Evolutionary conservation across 2,329 filamentous ascomycete species (phyloP).

Genomic region (Dothistroma septosporum): DNA sequence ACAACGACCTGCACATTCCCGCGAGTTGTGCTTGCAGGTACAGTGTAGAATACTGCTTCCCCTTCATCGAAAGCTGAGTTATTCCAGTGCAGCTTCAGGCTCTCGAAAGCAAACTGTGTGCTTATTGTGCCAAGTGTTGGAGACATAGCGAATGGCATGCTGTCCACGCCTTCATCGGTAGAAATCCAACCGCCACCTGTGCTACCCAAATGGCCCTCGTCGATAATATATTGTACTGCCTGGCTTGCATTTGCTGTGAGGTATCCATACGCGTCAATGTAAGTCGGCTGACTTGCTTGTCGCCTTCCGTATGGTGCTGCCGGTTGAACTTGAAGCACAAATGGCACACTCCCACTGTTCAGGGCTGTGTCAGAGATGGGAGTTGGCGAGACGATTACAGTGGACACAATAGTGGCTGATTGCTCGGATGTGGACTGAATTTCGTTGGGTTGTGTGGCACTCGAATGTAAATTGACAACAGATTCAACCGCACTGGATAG

Average conservation of each 20-base stretch:
- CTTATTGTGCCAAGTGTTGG: conserved; percentile 25
- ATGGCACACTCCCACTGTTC: conserved; percentile 30
- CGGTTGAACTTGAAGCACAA: conserved; percentile 29
- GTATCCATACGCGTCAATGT: conserved; percentile 32
- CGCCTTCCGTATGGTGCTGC: conserved; percentile 15
- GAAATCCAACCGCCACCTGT: conserved; percentile 26
- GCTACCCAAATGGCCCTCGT: conserved; percentile 24
- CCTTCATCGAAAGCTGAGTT: conserved; percentile 32
- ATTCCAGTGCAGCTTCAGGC: conserved; percentile 31
- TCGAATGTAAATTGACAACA: not conserved
- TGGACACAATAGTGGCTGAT: conserved; percentile 24
- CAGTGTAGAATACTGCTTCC: conserved; percentile 33
- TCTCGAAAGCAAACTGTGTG: conserved; percentile 28
- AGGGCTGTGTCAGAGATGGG: conserved; percentile 27
- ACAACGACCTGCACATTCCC: conserved; percentile 30
- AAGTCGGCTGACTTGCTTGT: conserved; percentile 25
- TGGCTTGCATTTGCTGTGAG: conserved; percentile 30
- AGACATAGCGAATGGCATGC: conserved; percentile 28
- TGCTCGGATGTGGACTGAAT: conserved; percentile 23
- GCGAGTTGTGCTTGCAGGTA: conserved; percentile 19
- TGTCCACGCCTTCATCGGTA: conserved; percentile 21
- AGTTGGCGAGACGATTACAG: conserved; percentile 3
- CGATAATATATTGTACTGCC: conserved; percentile 32
- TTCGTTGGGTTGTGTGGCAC: conserved; percentile 14
- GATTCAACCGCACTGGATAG: not conserved